phyloP scores from a whole-genome alignment of 2,329 filamentous ascomycete species.

The Geosmithia putterillii region DNA sequence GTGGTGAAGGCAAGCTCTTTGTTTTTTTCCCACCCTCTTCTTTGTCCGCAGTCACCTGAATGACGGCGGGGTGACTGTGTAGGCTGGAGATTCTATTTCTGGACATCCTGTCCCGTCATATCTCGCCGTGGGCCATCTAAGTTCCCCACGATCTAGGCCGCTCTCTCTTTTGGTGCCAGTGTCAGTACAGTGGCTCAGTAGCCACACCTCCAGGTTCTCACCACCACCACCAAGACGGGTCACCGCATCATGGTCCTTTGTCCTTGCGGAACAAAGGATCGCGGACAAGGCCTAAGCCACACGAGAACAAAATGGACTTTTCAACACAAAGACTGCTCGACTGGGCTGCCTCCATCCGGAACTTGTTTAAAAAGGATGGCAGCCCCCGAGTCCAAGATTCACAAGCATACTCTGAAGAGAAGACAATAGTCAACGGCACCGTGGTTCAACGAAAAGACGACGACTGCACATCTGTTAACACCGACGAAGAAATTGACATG shows the following conservation, averaged over 20 bases:
- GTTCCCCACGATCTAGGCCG: no score
- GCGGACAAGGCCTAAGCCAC: not conserved
- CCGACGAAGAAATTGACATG: not conserved
- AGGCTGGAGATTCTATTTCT: no score
- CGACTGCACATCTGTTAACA: not conserved
- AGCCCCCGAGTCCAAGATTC: not conserved
- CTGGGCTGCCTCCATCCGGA: conserved; percentile 1
- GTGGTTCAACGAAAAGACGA: not conserved
- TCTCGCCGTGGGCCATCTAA: no score
- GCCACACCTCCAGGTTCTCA: not conserved
- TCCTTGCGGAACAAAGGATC: not conserved
- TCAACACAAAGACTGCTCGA: conserved; percentile 1
- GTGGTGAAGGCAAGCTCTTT: not conserved
- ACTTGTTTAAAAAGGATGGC: conserved; percentile 1
- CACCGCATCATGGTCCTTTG: not conserved
- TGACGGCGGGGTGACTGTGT: no score
- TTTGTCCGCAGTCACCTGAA: no score
- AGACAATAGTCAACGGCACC: not conserved
- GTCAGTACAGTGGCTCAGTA: not conserved
- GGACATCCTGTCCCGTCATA: no score
- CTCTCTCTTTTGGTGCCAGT: no score
- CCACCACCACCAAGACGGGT: not conserved
- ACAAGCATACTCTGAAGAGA: not conserved
- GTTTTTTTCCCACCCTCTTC: not conserved
- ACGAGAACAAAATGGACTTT: not conserved